phyloP scores from a whole-genome alignment of 2,329 filamentous ascomycete genomes.

The Lomentospora prolificans region DNA sequence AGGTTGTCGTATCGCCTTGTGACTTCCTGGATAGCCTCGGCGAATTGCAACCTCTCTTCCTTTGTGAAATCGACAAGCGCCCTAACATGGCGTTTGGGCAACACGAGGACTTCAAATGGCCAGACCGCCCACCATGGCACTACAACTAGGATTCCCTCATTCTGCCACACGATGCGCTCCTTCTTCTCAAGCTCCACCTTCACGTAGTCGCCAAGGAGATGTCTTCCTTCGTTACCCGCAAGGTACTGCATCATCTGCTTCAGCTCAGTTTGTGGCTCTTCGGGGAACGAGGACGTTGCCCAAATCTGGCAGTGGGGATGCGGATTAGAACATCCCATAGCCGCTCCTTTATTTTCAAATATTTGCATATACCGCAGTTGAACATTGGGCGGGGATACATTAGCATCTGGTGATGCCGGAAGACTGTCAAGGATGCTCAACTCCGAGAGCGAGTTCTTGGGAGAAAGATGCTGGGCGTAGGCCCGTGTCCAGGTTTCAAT shows the following conservation, averaged over 20 bases:
- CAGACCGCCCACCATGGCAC: conserved; percentile 98
- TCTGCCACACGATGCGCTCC: conserved; percentile 83
- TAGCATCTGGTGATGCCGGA: conserved; percentile 22
- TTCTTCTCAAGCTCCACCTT: conserved; percentile 70
- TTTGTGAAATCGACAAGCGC: conserved; percentile 72
- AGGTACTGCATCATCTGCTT: conserved; percentile 71
- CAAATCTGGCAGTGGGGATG: conserved; percentile 96
- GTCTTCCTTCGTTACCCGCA: conserved; percentile 57
- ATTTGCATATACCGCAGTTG: conserved; percentile 83
- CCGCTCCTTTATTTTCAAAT: conserved; percentile 95
- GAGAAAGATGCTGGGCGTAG: conserved; percentile 71
- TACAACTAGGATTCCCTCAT: conserved; percentile 72
- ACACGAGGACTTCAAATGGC: conserved; percentile 91
- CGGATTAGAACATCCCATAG: conserved; percentile 98
- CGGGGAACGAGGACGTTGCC: conserved; percentile 84
- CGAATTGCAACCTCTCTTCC: conserved; percentile 62
- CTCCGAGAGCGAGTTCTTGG: conserved; percentile 51
- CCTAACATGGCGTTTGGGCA: conserved; percentile 75
- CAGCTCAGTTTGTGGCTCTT: conserved; percentile 77
- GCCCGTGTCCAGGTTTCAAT: conserved; percentile 87
- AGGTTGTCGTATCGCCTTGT: conserved; percentile 91
- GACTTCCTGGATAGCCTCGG: conserved; percentile 78
- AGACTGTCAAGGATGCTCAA: conserved; percentile 28
- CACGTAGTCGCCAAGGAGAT: conserved; percentile 81
- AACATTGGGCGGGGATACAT: background rate